These are phyloP conservation scores for Extremus antarcticus DNA, from an alignment of 495 filamentous ascomycete species.

Conservation along the genomic window DNA sequence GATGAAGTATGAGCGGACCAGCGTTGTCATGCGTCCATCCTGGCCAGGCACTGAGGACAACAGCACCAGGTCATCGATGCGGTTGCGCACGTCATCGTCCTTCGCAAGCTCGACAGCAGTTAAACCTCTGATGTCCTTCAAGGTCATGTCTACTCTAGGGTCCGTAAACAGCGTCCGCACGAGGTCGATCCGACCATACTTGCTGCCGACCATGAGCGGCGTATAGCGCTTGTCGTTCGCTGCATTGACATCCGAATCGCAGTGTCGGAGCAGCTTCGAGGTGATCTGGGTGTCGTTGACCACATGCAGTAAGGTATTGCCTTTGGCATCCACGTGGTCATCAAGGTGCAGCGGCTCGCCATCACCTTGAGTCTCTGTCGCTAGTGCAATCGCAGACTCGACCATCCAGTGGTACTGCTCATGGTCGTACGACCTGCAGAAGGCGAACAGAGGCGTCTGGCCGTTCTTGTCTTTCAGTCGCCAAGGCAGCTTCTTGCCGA, in stretches of 20 bases:
- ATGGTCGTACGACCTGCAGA: constrained; percentile 94
- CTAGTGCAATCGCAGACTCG: constrained; percentile 60
- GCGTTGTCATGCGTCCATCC: constrained; percentile 78
- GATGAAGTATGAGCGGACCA: constrained; percentile 94
- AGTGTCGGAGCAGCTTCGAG: constrained; percentile 59
- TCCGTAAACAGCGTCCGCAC: constrained; percentile 82
- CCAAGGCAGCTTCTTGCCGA: constrained; percentile 78
- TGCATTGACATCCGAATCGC: constrained; percentile 90
- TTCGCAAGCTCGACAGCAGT: constrained; percentile 96
- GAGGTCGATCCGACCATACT: constrained; percentile 90
- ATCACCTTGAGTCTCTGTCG: constrained; percentile 64
- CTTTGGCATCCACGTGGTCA: constrained; percentile 83
- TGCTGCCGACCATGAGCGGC: constrained; percentile 96
- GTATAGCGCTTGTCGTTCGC: constrained; percentile 94
- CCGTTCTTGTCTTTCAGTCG: constrained; percentile 85
- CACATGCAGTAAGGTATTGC: constrained; percentile 89
- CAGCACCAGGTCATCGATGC: constrained; percentile 85
- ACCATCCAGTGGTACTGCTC: constrained; percentile 79
- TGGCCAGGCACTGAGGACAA: constrained; percentile 59
- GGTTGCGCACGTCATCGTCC: constrained; percentile 93
- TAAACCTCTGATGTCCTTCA: constrained; percentile 78
- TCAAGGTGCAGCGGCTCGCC: constrained; percentile 74
- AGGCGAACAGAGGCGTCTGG: constrained; percentile 88
- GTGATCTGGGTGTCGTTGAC: constrained; percentile 76
- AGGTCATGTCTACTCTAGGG: constrained; percentile 69